Evolutionary conservation across 208 protist genomes (phyloP).

Genomic region (Herpetomonas samuelpessoai): DNA sequence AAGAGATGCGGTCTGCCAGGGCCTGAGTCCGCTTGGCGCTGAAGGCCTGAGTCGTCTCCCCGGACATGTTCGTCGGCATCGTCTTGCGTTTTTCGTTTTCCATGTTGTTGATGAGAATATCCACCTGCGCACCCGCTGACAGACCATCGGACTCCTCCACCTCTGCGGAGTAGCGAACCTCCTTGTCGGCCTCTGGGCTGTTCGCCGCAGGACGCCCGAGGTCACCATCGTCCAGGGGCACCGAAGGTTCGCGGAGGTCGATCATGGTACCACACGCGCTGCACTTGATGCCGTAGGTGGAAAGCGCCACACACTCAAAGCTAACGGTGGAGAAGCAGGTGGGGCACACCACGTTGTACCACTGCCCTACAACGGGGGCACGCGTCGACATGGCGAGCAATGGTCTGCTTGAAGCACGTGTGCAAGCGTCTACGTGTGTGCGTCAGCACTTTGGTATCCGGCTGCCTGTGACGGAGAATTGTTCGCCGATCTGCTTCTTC

Average conservation of each 20-base stretch:
- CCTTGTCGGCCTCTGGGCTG: constrained; percentile 11
- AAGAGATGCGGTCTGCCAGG: constrained; percentile 57
- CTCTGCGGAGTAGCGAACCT: constrained; percentile 42
- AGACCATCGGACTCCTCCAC: constrained; percentile 55
- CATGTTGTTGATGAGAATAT: constrained; percentile 28
- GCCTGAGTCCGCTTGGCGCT: constrained; percentile 56
- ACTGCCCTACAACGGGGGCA: constrained; percentile 41
- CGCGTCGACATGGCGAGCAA: constrained; percentile 25
- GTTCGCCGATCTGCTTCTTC: too few species aligned
- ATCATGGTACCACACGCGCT: constrained; percentile 53
- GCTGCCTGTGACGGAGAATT: too few species aligned
- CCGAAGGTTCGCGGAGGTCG: constrained; percentile 61
- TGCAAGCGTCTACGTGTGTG: too few species aligned
- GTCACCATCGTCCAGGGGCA: constrained; percentile 43
- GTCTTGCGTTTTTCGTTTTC: constrained; percentile 50
- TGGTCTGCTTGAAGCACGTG: too few species aligned
- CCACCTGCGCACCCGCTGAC: constrained; percentile 59
- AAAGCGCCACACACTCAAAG: constrained; percentile 51
- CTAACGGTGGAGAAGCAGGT: constrained; percentile 50
- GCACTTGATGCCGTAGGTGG: constrained; percentile 61
- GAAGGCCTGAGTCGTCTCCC: constrained; percentile 68
- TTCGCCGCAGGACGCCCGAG: constrained; percentile 8
- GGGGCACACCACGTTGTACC: constrained; percentile 71
- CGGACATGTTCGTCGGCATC: constrained; percentile 56
- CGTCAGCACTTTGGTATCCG: too few species aligned